Percentiles rank a stretch among this genome's conserved stretches.
Conservation (phyloP, 306 rosid species). For the Luffa aegyptiaca region DNA sequence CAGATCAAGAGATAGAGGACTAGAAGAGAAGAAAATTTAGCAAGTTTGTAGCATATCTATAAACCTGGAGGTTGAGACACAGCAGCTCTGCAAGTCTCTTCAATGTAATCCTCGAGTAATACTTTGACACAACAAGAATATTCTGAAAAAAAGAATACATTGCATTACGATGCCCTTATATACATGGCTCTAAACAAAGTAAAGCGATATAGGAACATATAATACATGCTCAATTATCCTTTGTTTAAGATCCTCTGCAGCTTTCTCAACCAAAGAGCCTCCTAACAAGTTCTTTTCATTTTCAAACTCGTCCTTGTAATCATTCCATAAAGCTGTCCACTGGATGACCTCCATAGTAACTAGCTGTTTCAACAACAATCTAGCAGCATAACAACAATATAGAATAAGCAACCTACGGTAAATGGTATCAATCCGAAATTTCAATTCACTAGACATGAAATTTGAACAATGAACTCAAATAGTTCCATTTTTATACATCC, state of each 20-base stretch:
- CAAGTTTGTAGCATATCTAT: not conserved
- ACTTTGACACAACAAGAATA: conserved; percentile 80
- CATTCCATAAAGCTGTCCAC: conserved; percentile 76
- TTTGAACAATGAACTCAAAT: not conserved
- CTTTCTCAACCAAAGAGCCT: conserved; percentile 57
- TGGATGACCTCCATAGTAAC: conserved; percentile 90
- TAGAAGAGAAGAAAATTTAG: not conserved
- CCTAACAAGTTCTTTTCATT: conserved; percentile 65
- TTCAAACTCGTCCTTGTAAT: conserved; percentile 71
- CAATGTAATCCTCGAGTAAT: conserved; percentile 41
- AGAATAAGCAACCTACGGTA: not conserved
- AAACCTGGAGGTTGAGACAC: conserved; percentile 11
- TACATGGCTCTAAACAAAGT: not conserved
- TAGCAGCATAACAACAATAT: conserved; percentile 3
- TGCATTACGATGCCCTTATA: not conserved
- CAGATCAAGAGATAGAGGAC: not conserved
- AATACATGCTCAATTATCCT: conserved; percentile 82
- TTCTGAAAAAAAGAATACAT: conserved; percentile 36
- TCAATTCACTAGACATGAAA: not conserved
- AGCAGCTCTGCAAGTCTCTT: conserved; percentile 14
- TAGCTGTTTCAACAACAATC: conserved; percentile 72
- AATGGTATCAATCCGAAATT: not conserved
- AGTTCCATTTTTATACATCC: not conserved
- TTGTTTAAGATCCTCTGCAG: conserved; percentile 78
- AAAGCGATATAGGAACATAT: not conserved